phyloP scores from a whole-genome alignment of 2,329 filamentous ascomycete species.

The Aureobasidium sp. region DNA sequence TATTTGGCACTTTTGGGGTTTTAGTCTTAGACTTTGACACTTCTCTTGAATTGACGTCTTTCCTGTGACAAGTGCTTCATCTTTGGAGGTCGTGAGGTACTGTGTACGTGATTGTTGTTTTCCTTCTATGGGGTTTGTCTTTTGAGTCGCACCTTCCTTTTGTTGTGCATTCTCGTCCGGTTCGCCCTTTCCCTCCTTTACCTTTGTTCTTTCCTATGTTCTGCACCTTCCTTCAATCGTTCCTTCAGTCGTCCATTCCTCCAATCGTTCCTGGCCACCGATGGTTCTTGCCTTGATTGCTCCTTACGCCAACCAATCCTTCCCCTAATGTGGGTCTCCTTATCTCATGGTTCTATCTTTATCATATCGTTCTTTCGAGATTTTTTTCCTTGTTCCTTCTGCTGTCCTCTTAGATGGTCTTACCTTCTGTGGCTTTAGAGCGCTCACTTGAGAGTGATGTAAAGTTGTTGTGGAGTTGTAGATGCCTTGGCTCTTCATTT shows the following conservation, averaged over 20 bases:
- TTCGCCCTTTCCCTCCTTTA: no score
- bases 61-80: neutral
- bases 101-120: neutral
- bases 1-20: neutral
- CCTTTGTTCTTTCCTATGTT: no score
- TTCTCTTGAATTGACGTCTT: neutral
- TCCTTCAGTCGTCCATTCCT: no score
- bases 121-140: neutral
- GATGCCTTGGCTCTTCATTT: no score
- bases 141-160: no score
- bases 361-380: neutral
- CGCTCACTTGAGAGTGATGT: no score
- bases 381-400: neutral
- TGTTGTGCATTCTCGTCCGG: no score
- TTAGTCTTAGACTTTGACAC: neutral
- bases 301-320: neutral
- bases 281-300: neutral
- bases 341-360: neutral
- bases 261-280: no score
- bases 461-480: no score
- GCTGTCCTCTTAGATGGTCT: no score
- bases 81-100: neutral
- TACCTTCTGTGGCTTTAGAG: no score
- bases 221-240: no score
- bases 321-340: neutral